Percentiles rank a stretch among this genome's conserved stretches.
Conservation (phyloP, 352 stramenopile genomes). For the Phytophthora litchii region DNA sequence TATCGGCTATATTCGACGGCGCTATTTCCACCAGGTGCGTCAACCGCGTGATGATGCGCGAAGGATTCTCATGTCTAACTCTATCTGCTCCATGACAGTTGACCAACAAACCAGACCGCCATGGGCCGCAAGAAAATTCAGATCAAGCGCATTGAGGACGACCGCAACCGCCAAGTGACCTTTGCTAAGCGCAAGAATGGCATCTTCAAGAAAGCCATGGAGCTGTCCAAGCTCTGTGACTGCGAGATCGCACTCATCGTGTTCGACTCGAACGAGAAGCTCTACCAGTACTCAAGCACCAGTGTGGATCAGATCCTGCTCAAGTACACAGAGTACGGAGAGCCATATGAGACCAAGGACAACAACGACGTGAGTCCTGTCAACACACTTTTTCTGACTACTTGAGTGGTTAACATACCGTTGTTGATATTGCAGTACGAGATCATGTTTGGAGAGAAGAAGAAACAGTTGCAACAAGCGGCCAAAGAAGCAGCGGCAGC, state of each 20-base stretch:
- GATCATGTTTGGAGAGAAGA: constrained; percentile 85
- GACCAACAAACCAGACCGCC: constrained; percentile 11
- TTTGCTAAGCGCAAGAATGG: constrained; percentile 87
- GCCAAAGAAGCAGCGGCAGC: constrained; percentile 51
- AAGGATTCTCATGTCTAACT: constrained; percentile 10
- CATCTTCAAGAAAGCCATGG: constrained; percentile 90
- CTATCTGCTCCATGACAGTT: constrained; percentile 2
- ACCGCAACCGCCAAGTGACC: constrained; percentile 85
- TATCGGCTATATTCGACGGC: constrained; percentile 33
- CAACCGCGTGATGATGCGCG: constrained; percentile 20
- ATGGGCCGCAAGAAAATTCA: constrained; percentile 92
- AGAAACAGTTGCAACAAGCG: constrained; percentile 55
- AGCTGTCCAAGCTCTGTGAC: constrained; percentile 87
- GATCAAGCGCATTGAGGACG: constrained; percentile 87
- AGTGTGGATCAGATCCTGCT: constrained; percentile 85
- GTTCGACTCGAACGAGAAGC: constrained; percentile 88
- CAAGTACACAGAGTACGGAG: constrained; percentile 87
- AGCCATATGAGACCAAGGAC: constrained; percentile 84
- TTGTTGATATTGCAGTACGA: constrained; percentile 67
- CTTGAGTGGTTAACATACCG: constrained; percentile 5
- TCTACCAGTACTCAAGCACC: constrained; percentile 86
- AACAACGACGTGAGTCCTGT: constrained; percentile 72
- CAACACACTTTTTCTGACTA: background rate
- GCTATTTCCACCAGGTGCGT: constrained; percentile 39
- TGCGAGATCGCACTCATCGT: constrained; percentile 88